Evolutionary conservation across 2,329 filamentous ascomycete species (phyloP).

Genomic region (Aspergillus sp.): DNA sequence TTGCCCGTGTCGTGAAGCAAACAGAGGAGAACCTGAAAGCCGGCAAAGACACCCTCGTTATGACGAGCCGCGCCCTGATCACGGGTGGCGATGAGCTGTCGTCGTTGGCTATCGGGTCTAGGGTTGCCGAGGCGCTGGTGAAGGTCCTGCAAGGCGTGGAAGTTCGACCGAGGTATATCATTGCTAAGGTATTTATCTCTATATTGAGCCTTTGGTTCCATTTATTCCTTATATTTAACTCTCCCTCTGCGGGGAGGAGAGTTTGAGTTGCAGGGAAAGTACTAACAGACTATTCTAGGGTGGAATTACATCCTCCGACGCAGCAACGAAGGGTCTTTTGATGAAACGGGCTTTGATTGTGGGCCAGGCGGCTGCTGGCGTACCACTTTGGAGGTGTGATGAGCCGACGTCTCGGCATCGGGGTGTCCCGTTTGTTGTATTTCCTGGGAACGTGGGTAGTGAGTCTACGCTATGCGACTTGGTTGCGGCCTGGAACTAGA

Average conservation of each 20-base stretch:
- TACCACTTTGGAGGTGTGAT: slow-evolving; percentile 60
- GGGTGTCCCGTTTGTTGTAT: slow-evolving; percentile 58
- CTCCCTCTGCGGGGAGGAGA: too few relatives aligned
- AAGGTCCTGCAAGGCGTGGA: slow-evolving; percentile 49
- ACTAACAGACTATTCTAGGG: slow-evolving; percentile 36
- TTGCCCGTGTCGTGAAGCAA: slow-evolving; percentile 30
- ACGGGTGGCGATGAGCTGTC: slow-evolving; percentile 50
- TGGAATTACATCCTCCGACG: slow-evolving; percentile 60
- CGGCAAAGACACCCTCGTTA: slow-evolving; percentile 57
- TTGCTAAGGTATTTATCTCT: slow-evolving; percentile 48
- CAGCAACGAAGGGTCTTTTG: slow-evolving; percentile 56
- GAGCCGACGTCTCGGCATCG: slow-evolving; percentile 53
- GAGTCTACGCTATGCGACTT: slow-evolving; percentile 49
- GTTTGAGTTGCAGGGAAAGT: not conserved
- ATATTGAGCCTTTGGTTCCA: not conserved
- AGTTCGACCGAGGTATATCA: slow-evolving; percentile 55
- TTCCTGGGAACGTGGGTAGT: slow-evolving; percentile 59
- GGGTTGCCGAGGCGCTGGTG: slow-evolving; percentile 54
- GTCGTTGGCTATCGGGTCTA: slow-evolving; percentile 56
- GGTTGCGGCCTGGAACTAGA: slow-evolving; percentile 40
- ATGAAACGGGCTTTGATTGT: slow-evolving; percentile 57
- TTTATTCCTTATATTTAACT: too few relatives aligned
- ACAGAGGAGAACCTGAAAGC: slow-evolving; percentile 43
- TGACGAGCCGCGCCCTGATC: slow-evolving; percentile 59
- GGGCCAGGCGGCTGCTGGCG: slow-evolving; percentile 58